phyloP scores from a whole-genome alignment of 306 rosid genomes.

The Hippophae rhamnoides region DNA sequence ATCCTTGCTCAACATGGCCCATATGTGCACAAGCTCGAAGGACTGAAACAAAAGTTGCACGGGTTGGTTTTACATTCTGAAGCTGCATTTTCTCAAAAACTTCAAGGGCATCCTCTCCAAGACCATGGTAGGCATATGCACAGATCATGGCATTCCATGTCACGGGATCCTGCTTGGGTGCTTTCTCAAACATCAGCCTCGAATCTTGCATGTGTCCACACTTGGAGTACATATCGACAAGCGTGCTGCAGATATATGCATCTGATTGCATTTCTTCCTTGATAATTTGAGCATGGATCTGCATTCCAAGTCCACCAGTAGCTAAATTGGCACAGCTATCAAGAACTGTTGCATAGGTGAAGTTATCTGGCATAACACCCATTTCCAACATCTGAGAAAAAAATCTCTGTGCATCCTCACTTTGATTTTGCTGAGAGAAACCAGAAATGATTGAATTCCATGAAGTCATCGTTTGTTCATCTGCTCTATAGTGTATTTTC shows the following conservation, averaged over 20 bases:
- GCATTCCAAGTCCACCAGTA: slow-evolving; percentile 73
- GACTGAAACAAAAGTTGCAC: slow-evolving; percentile 69
- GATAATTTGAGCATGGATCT: slow-evolving; percentile 70
- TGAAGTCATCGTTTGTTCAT: slow-evolving; percentile 54
- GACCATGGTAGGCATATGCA: slow-evolving; percentile 71
- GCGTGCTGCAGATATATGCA: slow-evolving; percentile 63
- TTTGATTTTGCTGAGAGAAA: slow-evolving; percentile 53
- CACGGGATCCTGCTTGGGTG: slow-evolving; percentile 62
- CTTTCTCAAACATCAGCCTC: slow-evolving; percentile 52
- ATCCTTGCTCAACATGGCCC: slow-evolving; percentile 54
- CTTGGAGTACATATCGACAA: slow-evolving; percentile 85
- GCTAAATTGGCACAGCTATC: slow-evolving; percentile 85
- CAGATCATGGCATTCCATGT: slow-evolving; percentile 94
- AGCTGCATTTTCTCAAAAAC: slow-evolving; percentile 63
- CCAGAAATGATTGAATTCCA: slow-evolving; percentile 90
- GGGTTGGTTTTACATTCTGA: slow-evolving; percentile 57
- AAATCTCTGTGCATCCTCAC: slow-evolving; percentile 65
- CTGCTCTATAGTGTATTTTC: slow-evolving; percentile 53
- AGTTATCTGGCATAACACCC: slow-evolving; percentile 64
- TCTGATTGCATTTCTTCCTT: slow-evolving; percentile 64
- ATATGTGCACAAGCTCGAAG: slow-evolving; percentile 80
- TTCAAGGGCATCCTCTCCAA: slow-evolving; percentile 61
- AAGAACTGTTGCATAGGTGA: slow-evolving; percentile 72
- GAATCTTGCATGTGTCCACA: slow-evolving; percentile 80
- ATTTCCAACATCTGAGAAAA: slow-evolving; percentile 61